Conservation (phyloP, 257 asterid genomes). For the Gentiana macrophylla region DNA sequence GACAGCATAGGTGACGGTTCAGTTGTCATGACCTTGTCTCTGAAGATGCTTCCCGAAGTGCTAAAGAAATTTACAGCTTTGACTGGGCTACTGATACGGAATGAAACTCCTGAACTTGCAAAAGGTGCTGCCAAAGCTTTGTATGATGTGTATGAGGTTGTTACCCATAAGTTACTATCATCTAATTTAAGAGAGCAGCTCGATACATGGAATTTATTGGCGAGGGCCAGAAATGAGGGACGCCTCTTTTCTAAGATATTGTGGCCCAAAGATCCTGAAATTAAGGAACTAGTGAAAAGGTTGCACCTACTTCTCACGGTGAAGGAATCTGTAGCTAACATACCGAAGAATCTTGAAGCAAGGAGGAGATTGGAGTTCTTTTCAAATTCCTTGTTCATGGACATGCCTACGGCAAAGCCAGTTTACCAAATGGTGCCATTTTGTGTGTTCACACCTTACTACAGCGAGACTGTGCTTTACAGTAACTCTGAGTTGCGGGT, state of each 20-base stretch:
- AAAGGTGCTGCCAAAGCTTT: conserved; percentile 93
- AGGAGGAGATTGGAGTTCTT: conserved; percentile 86
- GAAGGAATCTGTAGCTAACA: conserved; percentile 86
- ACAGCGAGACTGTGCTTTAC: conserved; percentile 96
- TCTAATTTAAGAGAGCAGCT: conserved; percentile 90
- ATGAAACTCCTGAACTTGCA: conserved; percentile 72
- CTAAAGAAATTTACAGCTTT: conserved; percentile 83
- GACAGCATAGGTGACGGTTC: conserved; percentile 75
- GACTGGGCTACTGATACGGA: conserved; percentile 86
- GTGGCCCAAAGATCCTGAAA: conserved; percentile 92
- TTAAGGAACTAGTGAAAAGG: conserved; percentile 94
- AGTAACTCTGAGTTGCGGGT: conserved; percentile 78
- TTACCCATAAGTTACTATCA: conserved; percentile 82
- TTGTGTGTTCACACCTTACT: conserved; percentile 98
- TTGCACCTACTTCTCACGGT: conserved; percentile 91
- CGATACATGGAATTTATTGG: conserved; percentile 88
- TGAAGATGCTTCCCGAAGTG: conserved; percentile 76
- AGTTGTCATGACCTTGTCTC: conserved; percentile 59
- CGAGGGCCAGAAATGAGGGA: conserved; percentile 88
- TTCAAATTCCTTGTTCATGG: conserved; percentile 89
- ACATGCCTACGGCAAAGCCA: conserved; percentile 89
- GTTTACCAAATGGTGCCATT: conserved; percentile 89
- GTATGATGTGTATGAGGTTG: conserved; percentile 83
- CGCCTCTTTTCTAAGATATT: conserved; percentile 87
- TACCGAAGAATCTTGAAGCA: conserved; percentile 97